Percentiles rank a stretch among this genome's conserved stretches.
phyloP scores from a whole-genome alignment of 169 alveolate species.

The Blepharisma undulans region DNA sequence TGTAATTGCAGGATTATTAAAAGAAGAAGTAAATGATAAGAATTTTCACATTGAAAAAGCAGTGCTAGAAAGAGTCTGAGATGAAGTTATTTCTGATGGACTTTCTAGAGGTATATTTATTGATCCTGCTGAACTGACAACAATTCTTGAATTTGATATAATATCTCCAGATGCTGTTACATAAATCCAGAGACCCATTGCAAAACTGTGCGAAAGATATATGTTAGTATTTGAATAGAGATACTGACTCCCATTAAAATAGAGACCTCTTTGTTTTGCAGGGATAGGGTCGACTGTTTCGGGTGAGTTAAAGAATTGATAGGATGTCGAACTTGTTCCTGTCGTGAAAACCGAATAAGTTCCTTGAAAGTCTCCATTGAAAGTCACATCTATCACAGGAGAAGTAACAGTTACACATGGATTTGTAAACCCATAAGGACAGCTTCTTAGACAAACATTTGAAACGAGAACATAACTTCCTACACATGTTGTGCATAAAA shows the following conservation, averaged over 20 bases:
- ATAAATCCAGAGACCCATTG: neutral
- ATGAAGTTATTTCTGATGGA: neutral
- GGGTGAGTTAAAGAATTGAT: neutral
- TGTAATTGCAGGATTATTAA: neutral
- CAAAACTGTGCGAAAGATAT: neutral
- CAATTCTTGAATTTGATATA: neutral
- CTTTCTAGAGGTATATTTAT: neutral
- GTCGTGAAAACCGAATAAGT: neutral
- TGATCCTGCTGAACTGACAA: neutral
- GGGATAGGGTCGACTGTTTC: constrained; percentile 25
- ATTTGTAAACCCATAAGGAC: constrained; percentile 18
- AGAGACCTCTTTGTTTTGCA: neutral
- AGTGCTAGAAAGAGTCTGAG: neutral
- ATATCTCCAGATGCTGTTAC: neutral
- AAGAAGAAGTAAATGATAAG: neutral
- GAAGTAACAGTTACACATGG: no score
- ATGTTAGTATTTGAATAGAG: neutral
- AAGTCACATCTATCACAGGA: no score
- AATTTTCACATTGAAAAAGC: neutral
- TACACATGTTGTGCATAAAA: neutral
- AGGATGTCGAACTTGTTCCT: neutral
- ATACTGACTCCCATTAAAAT: no score
- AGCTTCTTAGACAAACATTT: neutral
- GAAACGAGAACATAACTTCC: neutral
- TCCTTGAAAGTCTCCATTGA: neutral